phyloP scores from a whole-genome alignment of 768 basidiomycete genomes.

The Mycena kentingensis region DNA sequence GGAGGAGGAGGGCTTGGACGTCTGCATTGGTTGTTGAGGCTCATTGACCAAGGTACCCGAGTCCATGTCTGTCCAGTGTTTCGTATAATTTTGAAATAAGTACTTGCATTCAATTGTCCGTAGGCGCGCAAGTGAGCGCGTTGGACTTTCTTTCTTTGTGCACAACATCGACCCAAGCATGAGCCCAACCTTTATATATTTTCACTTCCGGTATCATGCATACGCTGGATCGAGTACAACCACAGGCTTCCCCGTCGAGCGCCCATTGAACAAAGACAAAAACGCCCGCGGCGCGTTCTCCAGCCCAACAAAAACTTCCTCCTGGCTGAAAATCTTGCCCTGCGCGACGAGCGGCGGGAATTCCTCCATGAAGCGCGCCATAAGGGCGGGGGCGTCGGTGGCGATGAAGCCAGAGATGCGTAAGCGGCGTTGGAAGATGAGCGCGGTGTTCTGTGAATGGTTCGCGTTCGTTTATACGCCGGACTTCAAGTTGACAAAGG shows the following conservation, averaged over 20 bases:
- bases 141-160: too few species aligned
- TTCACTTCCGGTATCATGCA: too few species aligned
- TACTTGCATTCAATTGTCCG: too few species aligned
- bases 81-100: too few species aligned
- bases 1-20: too few species aligned
- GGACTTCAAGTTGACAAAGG: not conserved
- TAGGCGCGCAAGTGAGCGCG: too few species aligned
- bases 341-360: slow-evolving; percentile 26
- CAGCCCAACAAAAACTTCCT: slow-evolving; percentile 34
- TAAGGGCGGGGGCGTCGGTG: slow-evolving; percentile 24
- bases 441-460: slow-evolving; percentile 26
- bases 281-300: slow-evolving; percentile 36
- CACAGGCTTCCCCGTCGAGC: slow-evolving; percentile 38
- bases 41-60: too few species aligned
- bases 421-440: slow-evolving; percentile 27
- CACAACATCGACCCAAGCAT: too few species aligned
- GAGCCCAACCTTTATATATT: too few species aligned
- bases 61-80: too few species aligned
- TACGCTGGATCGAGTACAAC: slow-evolving; percentile 27
- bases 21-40: too few species aligned
- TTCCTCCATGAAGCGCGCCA: slow-evolving; percentile 29
- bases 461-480: not conserved
- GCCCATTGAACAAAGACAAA: slow-evolving; percentile 34
- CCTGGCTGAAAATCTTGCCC: slow-evolving; percentile 33
- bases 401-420: slow-evolving; percentile 34